These are phyloP conservation scores for Diplodia seriata DNA, from an alignment of 2,329 filamentous ascomycete genomes.

Conservation along the genomic window DNA sequence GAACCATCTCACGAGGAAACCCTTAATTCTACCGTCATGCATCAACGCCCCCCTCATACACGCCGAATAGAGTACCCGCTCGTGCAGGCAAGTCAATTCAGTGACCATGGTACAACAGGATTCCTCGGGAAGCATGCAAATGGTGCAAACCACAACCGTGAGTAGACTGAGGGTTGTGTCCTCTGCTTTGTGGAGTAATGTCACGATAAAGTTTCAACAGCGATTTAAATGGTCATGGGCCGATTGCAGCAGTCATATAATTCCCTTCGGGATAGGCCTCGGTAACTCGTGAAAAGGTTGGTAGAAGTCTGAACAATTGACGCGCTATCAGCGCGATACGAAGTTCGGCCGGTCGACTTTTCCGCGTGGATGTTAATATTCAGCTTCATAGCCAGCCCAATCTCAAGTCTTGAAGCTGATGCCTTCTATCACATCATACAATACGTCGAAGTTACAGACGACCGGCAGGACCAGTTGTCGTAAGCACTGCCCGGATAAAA, in stretches of 20 bases:
- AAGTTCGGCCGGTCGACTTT: background rate
- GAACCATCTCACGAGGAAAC: background rate
- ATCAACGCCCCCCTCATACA: background rate
- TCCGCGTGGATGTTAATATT: background rate
- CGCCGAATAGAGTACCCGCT: background rate
- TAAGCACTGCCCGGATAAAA: background rate
- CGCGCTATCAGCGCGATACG: too few species aligned
- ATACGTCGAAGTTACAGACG: background rate
- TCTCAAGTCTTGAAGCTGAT: background rate
- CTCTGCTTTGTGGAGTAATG: too few species aligned
- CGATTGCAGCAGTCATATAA: too few species aligned
- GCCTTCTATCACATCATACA: background rate
- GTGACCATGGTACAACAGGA: background rate
- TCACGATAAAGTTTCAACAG: too few species aligned
- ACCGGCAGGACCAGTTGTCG: background rate
- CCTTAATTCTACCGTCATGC: background rate
- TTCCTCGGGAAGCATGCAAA: too few species aligned
- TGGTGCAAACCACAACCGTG: too few species aligned
- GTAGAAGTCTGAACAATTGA: too few species aligned
- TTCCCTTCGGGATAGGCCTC: too few species aligned
- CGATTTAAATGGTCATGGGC: too few species aligned
- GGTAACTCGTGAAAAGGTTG: too few species aligned
- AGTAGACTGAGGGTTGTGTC: too few species aligned
- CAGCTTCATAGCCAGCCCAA: background rate
- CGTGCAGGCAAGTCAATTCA: background rate